Conservation (phyloP, 1,139 yeast species). For the Sugiyamaella japonica region DNA sequence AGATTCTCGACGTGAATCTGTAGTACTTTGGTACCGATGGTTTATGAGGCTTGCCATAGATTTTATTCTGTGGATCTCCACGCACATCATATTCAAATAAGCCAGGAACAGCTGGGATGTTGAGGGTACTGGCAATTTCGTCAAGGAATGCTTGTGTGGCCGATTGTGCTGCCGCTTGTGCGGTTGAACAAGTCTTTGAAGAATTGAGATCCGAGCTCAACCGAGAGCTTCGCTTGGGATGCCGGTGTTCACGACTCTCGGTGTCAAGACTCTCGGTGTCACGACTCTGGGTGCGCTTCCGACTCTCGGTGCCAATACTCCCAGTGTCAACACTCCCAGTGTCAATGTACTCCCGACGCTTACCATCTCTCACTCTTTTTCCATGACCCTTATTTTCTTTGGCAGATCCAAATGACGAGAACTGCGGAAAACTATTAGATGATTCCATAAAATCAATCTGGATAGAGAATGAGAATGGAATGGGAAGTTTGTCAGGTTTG, state of each 20-base stretch:
- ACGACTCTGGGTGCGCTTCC: too few relatives aligned
- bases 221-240: not conserved
- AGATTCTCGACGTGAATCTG: conserved; percentile 16
- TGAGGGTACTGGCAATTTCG: not conserved
- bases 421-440: conserved; percentile 12
- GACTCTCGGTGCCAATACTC: too few relatives aligned
- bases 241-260: not conserved
- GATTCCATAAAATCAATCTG: conserved; percentile 9
- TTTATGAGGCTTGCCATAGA: conserved; percentile 22
- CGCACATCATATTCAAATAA: conserved; percentile 16
- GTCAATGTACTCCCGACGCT: not conserved
- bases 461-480: not conserved
- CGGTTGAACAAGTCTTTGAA: not conserved
- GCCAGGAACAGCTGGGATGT: not conserved
- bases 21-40: conserved; percentile 20
- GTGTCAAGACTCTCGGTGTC: too few relatives aligned
- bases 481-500: too few relatives aligned
- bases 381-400: not conserved
- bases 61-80: conserved; percentile 21
- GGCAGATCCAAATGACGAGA: conserved; percentile 9
- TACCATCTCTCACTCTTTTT: not conserved
- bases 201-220: not conserved
- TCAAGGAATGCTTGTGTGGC: conserved; percentile 5
- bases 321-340: too few relatives aligned
- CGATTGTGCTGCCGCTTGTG: not conserved